Conservation (phyloP, 345 rosid genomes). For the Brassica incana region DNA sequence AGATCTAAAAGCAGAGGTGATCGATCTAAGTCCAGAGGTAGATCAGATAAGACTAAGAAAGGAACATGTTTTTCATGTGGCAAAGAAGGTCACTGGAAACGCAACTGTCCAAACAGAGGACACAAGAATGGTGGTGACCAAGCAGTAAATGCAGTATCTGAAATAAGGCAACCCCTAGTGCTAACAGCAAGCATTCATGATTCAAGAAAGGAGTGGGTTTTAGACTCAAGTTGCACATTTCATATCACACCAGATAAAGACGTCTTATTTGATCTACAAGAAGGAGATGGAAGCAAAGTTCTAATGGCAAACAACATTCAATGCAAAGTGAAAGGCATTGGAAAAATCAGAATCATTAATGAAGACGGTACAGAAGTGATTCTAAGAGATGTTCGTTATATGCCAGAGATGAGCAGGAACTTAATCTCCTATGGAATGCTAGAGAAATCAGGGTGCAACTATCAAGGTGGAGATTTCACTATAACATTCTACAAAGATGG, state of each 20-base stretch:
- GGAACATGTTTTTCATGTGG: neutral
- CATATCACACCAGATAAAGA: neutral
- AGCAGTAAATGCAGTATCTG: neutral
- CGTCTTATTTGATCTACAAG: neutral
- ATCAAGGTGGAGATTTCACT: neutral
- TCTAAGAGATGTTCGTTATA: neutral
- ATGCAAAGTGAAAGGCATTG: neutral
- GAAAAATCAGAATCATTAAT: neutral
- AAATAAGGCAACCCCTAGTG: neutral
- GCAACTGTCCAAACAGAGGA: neutral
- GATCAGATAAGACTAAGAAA: neutral
- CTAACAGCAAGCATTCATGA: neutral
- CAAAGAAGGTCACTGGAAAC: neutral
- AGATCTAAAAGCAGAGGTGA: neutral
- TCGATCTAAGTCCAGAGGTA: neutral
- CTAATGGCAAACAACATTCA: neutral
- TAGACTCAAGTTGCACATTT: neutral
- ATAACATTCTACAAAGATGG: neutral
- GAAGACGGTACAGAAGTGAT: neutral
- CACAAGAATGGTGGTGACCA: neutral
- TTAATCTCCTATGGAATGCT: neutral
- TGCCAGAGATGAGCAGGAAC: neutral
- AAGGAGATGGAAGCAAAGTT: neutral
- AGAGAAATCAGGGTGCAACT: neutral
- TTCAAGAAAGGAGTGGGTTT: neutral